Percentiles rank a stretch among this genome's conserved stretches.
Conservation (phyloP, 106 monocot genomes). For the Xerophyta viscosa region DNA sequence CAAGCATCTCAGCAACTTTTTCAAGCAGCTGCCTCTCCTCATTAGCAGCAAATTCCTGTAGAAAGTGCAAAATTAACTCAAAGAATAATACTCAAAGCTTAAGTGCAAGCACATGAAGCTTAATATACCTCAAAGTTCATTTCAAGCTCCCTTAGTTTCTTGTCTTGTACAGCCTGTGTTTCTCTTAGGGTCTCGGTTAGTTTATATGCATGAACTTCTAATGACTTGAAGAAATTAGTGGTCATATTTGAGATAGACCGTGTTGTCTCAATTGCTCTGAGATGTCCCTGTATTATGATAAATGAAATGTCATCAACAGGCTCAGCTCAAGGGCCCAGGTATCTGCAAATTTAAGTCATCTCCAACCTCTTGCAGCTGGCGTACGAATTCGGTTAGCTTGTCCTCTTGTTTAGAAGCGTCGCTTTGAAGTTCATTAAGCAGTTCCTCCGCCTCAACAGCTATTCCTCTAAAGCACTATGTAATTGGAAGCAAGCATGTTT, state of each 20-base stretch:
- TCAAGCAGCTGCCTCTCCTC: constrained; percentile 40
- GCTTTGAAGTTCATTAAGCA: constrained; percentile 78
- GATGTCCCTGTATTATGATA: constrained; percentile 53
- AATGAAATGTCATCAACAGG: not conserved
- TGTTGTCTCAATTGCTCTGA: constrained; percentile 62
- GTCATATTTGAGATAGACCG: constrained; percentile 75
- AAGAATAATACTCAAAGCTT: no score
- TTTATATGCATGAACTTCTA: constrained; percentile 71
- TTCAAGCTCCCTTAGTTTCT: constrained; percentile 78
- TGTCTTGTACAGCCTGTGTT: constrained; percentile 68
- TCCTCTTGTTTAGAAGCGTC: constrained; percentile 66
- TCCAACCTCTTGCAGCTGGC: constrained; percentile 69
- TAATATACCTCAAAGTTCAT: constrained; percentile 84
- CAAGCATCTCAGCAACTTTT: constrained; percentile 35
- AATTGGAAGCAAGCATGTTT: not conserved
- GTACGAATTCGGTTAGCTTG: constrained; percentile 60
- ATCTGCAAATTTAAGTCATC: not conserved
- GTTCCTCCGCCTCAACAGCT: constrained; percentile 72
- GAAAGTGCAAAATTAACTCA: not conserved
- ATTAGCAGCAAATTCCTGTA: constrained; percentile 36
- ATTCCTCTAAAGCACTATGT: constrained; percentile 66
- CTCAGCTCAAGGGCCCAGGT: not conserved
- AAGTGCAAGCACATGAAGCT: not conserved
- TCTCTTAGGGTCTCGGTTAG: constrained; percentile 76
- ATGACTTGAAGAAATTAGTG: constrained; percentile 63